Conservation (phyloP, 257 asterid species). For the Coffea eugenioides region DNA sequence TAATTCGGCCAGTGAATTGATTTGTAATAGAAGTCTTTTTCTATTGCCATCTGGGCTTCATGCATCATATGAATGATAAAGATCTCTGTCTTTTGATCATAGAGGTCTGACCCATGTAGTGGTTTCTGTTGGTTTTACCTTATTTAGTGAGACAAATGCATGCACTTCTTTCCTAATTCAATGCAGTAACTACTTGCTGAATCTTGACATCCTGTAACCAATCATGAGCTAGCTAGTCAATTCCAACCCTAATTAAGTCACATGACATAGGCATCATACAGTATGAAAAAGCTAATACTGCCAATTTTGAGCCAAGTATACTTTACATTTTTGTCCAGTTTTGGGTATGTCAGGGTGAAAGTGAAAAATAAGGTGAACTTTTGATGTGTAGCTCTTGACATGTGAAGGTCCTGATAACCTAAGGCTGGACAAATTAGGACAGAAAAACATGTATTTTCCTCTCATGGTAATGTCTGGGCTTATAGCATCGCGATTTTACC, state of each 20-base stretch:
- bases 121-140: background rate
- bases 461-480: background rate
- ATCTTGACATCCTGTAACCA: background rate
- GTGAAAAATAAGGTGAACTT: background rate
- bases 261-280: background rate
- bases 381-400: background rate
- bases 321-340: background rate
- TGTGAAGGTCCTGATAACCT: background rate
- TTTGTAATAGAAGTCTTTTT: background rate
- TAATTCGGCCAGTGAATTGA: background rate
- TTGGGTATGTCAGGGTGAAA: background rate
- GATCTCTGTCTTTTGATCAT: background rate
- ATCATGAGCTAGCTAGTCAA: background rate
- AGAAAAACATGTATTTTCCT: background rate
- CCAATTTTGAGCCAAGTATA: background rate
- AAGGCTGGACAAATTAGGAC: background rate
- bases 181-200: background rate
- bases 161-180: background rate
- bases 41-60: constrained; percentile 1
- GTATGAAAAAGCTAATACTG: background rate
- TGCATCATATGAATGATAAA: background rate
- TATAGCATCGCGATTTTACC: background rate
- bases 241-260: background rate
- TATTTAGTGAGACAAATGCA: background rate
- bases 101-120: no score